A percentile compares a stretch with the other conserved stretches of the same genome.
These are phyloP conservation scores for Phaeotremella skinneri DNA, from an alignment of 768 basidiomycete species.

Conservation along the genomic window DNA sequence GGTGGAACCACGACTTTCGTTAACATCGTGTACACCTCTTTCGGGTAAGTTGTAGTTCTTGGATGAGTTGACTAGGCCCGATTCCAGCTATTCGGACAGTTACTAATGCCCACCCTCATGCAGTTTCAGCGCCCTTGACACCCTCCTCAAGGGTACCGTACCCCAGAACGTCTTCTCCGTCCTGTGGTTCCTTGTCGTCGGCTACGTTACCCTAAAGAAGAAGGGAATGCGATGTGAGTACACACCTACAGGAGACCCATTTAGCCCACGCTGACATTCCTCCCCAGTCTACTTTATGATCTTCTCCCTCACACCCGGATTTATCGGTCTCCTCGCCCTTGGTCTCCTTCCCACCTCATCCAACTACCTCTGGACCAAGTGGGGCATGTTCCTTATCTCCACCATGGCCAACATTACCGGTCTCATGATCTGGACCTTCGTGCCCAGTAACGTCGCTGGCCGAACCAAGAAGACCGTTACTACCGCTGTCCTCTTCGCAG, in stretches of 20 bases:
- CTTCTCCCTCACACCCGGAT: slow-evolving; percentile 19
- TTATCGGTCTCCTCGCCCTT: slow-evolving; percentile 3
- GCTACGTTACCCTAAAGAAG: background rate
- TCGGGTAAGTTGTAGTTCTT: too few species aligned
- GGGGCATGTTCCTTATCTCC: slow-evolving; percentile 9
- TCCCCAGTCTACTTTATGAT: slow-evolving; percentile 14
- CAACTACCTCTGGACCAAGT: slow-evolving; percentile 2
- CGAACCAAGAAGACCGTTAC: slow-evolving; percentile 21
- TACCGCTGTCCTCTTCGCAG: slow-evolving; percentile 9
- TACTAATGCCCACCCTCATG: too few species aligned
- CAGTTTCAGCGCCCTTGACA: slow-evolving; percentile 1
- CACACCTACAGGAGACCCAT: background rate
- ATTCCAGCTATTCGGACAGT: too few species aligned
- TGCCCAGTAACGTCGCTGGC: slow-evolving; percentile 18
- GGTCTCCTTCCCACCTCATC: slow-evolving; percentile 1
- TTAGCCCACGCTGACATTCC: background rate
- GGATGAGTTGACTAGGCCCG: background rate
- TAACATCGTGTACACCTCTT: slow-evolving; percentile 10
- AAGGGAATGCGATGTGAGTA: slow-evolving; percentile 5
- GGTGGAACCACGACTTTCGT: slow-evolving; percentile 26
- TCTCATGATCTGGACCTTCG: slow-evolving; percentile 14
- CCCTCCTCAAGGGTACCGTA: slow-evolving; percentile 4
- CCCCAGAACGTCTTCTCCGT: slow-evolving; percentile 4
- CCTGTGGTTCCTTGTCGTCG: slow-evolving; percentile 7
- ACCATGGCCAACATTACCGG: slow-evolving; percentile 6